Evolutionary conservation across 1,284 basidiomycete species (phyloP), one percentile per base, ranked within the genome.

Genomic region (Rugosomyces carneus): DNA sequence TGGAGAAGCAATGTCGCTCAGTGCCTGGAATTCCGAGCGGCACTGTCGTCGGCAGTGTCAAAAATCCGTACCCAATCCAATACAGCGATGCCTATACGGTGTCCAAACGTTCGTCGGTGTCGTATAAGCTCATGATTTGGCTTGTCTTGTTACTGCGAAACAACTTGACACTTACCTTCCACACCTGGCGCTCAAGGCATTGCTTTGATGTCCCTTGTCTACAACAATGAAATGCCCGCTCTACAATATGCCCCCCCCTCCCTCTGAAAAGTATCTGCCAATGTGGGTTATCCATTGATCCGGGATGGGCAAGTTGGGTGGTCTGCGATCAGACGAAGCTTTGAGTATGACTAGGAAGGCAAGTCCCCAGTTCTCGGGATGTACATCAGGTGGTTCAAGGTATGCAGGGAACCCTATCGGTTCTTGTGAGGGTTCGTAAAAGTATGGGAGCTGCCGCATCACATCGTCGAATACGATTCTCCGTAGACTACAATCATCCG

Each of bases 391-490:
- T 39, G 21, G 13, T 39, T 11, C 19, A 15, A 24, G 21, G 26
- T 3, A 4, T 39, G 21, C 37, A 39, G 19, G 37, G 26, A 39
- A 16, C 19, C 2, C 15, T 7, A 11, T 34, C 31, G 31, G 31
- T 3, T 34, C 31, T 13, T 11, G 7, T n/a, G 21, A 10, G 21
- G 19, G 23, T 23, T 23, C 10, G 37, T 13, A 26, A 23, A 39
- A 10, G 26, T 23, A 24, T 16, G 19, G 10, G n/a, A 24, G 21
- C 8, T 27, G 21, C 11, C 20, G 21, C 21, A 19, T 29, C 37
- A 31, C 19, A 42, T 48, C 46, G 43, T 47, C 49, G 27, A 35
- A 50, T 34, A 23, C 36, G 20, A 45, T 42, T 51, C 49, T 48
- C 46, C 46, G 37, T 42, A 13, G 5, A 29, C 27, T 29, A 29